These are phyloP conservation scores for Nannochloropsis oceanica DNA, from an alignment of 108 stramenopile genomes.

Conservation along the genomic window DNA sequence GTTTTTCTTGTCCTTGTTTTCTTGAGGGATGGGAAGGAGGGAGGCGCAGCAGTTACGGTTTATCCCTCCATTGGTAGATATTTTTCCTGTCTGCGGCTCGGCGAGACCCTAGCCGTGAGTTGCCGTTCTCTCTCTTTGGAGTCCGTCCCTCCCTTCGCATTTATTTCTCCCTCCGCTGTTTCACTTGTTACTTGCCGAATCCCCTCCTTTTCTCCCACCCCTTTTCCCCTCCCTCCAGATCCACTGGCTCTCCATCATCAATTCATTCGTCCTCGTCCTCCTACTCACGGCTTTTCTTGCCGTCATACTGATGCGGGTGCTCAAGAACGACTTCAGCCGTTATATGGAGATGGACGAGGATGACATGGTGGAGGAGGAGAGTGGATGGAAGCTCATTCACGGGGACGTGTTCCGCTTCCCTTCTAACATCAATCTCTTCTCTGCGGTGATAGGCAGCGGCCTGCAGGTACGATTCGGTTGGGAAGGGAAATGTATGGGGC, in stretches of 20 bases:
- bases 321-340: slow-evolving; percentile 89
- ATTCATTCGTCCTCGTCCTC: slow-evolving; percentile 86
- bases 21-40: too few relatives aligned
- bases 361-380: slow-evolving; percentile 80
- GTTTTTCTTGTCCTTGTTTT: too few relatives aligned
- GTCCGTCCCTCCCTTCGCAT: not conserved
- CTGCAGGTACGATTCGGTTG: not conserved
- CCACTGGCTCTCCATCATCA: slow-evolving; percentile 89
- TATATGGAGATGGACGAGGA: slow-evolving; percentile 85
- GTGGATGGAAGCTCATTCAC: slow-evolving; percentile 96
- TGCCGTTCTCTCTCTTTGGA: too few relatives aligned
- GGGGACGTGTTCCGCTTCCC: slow-evolving; percentile 95
- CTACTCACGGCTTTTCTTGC: slow-evolving; percentile 86
- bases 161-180: not conserved
- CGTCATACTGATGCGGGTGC: slow-evolving; percentile 79
- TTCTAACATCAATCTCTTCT: slow-evolving; percentile 51
- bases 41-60: too few relatives aligned
- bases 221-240: slow-evolving; percentile 1
- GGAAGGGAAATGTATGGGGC: slow-evolving; percentile 7
- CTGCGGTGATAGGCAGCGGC: slow-evolving; percentile 76
- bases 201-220: slow-evolving; percentile 33
- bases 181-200: not conserved
- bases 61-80: too few relatives aligned
- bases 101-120: too few relatives aligned
- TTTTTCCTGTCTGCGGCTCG: too few relatives aligned